Conservation (phyloP, 164 flowering plant species). For the Vitis amurensis region DNA sequence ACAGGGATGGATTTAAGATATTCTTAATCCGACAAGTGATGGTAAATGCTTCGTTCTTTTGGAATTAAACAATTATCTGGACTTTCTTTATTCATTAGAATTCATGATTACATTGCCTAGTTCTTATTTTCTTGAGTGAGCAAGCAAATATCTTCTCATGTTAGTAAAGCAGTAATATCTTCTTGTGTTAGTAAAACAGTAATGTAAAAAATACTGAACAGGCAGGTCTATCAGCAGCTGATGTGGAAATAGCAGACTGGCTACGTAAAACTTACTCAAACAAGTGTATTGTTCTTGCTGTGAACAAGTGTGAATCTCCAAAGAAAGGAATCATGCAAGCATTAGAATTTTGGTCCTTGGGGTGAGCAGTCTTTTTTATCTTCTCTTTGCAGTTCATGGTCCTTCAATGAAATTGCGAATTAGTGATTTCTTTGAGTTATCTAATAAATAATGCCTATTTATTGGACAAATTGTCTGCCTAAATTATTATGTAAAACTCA, state of each 20-base stretch:
- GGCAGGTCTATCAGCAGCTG: slow-evolving; percentile 95
- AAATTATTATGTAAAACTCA: too few species aligned
- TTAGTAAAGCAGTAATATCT: background rate
- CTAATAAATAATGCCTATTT: too few species aligned
- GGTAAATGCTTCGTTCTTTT: too few species aligned
- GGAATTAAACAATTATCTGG: too few species aligned
- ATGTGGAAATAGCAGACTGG: slow-evolving; percentile 95
- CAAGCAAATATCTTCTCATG: background rate
- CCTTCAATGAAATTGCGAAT: background rate
- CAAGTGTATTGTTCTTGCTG: slow-evolving; percentile 77
- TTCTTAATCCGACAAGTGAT: too few species aligned
- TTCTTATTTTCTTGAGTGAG: background rate
- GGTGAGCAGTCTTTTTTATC: slow-evolving; percentile 46
- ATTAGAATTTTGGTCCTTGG: slow-evolving; percentile 94
- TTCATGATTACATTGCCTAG: background rate
- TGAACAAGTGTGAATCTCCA: slow-evolving; percentile 99
- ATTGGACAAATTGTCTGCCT: too few species aligned
- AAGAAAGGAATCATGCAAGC: slow-evolving; percentile 88
- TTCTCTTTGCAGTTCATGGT: background rate
- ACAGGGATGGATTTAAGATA: too few species aligned
- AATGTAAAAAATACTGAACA: slow-evolving; percentile 35
- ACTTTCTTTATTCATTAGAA: too few species aligned
- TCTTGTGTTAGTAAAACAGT: background rate
- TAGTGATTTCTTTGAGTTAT: background rate
- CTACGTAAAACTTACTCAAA: slow-evolving; percentile 75